Base-by-base conservation (phyloP, 2,329 filamentous ascomycete genomes). In the Phialophora expanda region DNA sequence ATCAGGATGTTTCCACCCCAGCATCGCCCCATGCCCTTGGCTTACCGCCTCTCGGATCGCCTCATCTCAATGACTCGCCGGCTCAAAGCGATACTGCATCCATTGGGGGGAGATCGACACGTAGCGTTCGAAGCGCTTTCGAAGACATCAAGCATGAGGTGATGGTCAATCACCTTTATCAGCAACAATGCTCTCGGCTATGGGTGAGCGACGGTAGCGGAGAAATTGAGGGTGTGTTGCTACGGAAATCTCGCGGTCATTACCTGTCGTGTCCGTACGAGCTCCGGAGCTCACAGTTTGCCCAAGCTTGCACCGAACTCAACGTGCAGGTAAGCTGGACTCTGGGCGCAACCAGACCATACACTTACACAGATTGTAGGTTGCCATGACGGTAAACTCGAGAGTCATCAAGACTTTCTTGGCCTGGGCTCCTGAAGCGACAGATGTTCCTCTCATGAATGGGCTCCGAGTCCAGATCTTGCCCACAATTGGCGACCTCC, bases 151-250 rank as follows among this genome's bases (percentile, higher is more conserved):
- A 90, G 77, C 88, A 92, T 74, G 90, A 93, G 76, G 89, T 93
- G 67, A 93, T 93, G 90, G 89, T 91, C 66, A 92, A 91, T 78
- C 92, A 91, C 75, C 81, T 93, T 28, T 92, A 92, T 77, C 90
- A 93, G 76, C 89, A 93, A 75, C 90, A 92, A 78, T 92, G 89
- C 74, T 85, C 86, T 12, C 85, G 87, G 67, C 83, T 92, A 38
- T 93, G 90, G 90, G 87, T 92, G 22, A 86, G 86, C 34, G 88
- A 91, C 71, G 86, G 85, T 41, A 87, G 84, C 56, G 89, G 88
- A 12, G 85, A 89, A 70, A 77, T 87, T 5, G 90, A 93, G 75
- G 91, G 91, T 70, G 89, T 92, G 30, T 78, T 93, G 22, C 79
- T 93, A 56, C 85, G 90, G 69, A 92, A 91, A 74, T 76, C 83